Evolutionary conservation across 2,329 filamentous ascomycete genomes (phyloP), one percentile per base, ranked within the genome.

Genomic region (Cercospora citrullina): DNA sequence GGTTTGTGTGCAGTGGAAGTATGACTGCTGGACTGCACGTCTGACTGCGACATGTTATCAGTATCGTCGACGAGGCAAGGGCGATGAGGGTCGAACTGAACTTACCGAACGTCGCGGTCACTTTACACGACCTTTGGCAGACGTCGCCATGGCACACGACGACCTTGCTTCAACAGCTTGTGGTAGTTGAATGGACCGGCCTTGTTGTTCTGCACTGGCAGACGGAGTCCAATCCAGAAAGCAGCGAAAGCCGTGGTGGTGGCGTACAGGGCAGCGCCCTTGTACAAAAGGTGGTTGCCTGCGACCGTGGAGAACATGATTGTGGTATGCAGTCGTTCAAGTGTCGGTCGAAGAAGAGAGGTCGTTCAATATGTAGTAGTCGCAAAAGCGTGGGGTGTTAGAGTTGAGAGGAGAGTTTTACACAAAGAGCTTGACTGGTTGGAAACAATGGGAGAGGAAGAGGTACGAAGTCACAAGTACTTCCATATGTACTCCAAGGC

Each of bases 161-260:
- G 68, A 42, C 69, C 72, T 39, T 64, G 65, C 72, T 74, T 77
- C 45, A 73, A 61, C 18, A 75, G 23, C 36, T 73, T 72, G 71
- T 78, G 75, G 63, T 75, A 75, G 75, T 77, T 75, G 74, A 72
- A 78, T 45, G 76, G 76, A 14, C 75, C 76, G 31, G 70, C 66
- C 55, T 71, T 77, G 69, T 73, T 71, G 66, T 74, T 73, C 59
- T 75, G 74, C 36, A 76, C 65, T 31, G 76, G 76, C n/a, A 77
- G 68, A 16, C 68, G 71, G 53, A 76, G 65, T 62, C 71, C 70
- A 51, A 77, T 66, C 73, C 74, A 76, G 59, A 75, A 74, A 33
- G 75, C 75, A 53, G 70, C 69, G 59, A 78, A 75, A 61, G 74
- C 74, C 10, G 74, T 76, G 55, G 71, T 73, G 16, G 72, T 76